A percentile compares a stretch with the other conserved stretches of the same genome.
Evolutionary conservation across 2,329 filamentous ascomycete species (phyloP).

Genomic region (Chaetomiaceae sp.): DNA sequence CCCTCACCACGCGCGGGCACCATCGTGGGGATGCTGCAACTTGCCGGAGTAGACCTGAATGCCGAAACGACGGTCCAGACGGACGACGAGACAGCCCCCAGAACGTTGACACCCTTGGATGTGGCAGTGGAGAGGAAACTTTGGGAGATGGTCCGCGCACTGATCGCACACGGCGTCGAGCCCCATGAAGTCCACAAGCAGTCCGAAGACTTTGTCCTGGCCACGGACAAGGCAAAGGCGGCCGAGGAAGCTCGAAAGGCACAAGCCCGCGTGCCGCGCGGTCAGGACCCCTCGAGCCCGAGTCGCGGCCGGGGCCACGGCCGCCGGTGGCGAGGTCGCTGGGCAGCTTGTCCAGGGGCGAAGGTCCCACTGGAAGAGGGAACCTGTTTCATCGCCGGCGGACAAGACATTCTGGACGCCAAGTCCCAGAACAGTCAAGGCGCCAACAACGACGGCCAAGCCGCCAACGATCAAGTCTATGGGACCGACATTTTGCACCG

Average conservation of each 20-base stretch:
- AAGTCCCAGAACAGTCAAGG: neutral
- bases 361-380: neutral
- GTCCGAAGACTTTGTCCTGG: neutral
- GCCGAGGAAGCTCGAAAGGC: slow-evolving; percentile 1
- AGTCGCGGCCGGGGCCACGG: neutral
- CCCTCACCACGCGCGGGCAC: neutral
- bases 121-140: neutral
- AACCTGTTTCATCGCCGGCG: neutral
- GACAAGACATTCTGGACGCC: neutral
- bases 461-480: too few relatives aligned
- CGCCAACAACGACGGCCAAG: too few relatives aligned
- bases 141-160: neutral
- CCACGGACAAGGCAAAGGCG: slow-evolving; percentile 4
- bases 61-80: neutral
- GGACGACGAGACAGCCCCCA: neutral
- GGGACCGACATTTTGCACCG: neutral
- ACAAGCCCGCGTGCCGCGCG: neutral
- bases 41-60: neutral
- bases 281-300: neutral
- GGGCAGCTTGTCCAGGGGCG: neutral
- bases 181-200: neutral
- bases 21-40: neutral
- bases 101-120: neutral
- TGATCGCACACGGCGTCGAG: neutral
- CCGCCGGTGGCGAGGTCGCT: neutral